These are phyloP conservation scores for Albatrellus ellisii DNA, from an alignment of 768 basidiomycete species.

Conservation along the genomic window DNA sequence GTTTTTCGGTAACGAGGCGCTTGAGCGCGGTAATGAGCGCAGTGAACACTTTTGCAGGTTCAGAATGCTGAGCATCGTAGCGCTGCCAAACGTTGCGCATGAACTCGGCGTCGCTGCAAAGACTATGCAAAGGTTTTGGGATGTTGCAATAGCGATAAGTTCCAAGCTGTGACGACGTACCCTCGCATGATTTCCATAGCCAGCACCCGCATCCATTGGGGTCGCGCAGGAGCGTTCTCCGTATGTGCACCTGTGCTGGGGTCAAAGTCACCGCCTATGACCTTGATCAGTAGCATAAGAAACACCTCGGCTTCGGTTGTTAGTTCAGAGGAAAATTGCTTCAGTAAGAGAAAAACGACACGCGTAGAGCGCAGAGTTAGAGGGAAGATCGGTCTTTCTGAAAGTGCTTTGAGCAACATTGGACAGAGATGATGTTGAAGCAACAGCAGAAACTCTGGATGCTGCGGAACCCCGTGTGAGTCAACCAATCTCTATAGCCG, in stretches of 20 bases:
- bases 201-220: conserved; percentile 13
- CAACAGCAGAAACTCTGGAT: conserved; percentile 73
- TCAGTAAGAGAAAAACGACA: conserved; percentile 86
- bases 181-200: conserved; percentile 12
- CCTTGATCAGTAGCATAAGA: conserved; percentile 55
- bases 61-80: conserved; percentile 9
- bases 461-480: conserved; percentile 29
- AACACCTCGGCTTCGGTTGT: conserved; percentile 81
- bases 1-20: conserved; percentile 81
- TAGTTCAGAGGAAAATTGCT: conserved; percentile 78
- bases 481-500: background rate
- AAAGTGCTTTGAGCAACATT: conserved; percentile 73
- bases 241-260: conserved; percentile 34
- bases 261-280: conserved; percentile 46
- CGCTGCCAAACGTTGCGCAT: conserved; percentile 11
- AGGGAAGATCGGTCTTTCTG: conserved; percentile 74
- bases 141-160: background rate
- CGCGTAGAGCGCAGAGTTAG: conserved; percentile 84
- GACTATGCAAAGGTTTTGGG: background rate
- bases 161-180: conserved; percentile 1
- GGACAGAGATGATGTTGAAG: conserved; percentile 85
- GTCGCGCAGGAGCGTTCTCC: background rate
- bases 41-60: conserved; percentile 50
- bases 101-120: conserved; percentile 11
- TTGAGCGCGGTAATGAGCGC: conserved; percentile 76